Evolutionary conservation across 192 early-diverging fungal genomes (phyloP), one percentile per base, ranked within the genome.

Genomic region (Chytriomyces confervae): DNA sequence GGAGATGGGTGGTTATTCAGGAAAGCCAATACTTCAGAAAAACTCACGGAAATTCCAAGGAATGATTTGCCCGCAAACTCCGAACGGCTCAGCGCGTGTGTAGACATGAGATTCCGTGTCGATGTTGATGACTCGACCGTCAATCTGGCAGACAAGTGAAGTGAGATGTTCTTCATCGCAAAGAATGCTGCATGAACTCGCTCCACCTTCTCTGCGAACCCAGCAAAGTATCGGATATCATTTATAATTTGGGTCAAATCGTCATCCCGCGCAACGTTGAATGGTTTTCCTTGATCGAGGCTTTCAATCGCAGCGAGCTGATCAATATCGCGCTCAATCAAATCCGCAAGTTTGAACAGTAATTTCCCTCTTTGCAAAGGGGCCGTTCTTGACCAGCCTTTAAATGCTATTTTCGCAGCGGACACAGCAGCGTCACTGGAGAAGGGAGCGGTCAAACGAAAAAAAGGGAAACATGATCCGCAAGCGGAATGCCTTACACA

Each of bases 271-370:
- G 62, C 71, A 7, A 79, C 50, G 43, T 36, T 69, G 29, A 70
- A 69, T 48, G 29, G 63, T 72, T 87, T 87, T 8, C 85, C 85
- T 29, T 77, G 78, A 72, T 84, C 81, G 27, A 80, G 74, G 8
- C 83, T 71, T 66, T 88, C 86, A 10, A 87, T 27, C 6, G 53
- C 65, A 11, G 85, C 84, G 29, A 88, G 75, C n/a, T 53, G 13
- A 10, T 76, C 44, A 6, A 44, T 62, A 74, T 87, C 60, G 11
- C 62, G 51, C 27, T 87, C 84, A 50, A 88, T 62, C 5, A 87
- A 63, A 50, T 87, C 81, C 8, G 85, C 83, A 46, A 86, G 81
- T 47, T 77, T 72, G 64, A 67, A 67, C n/a, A 87, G 72, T 13
- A 75, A 45, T 7, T 43, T 20, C 18, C 69, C 83, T 16, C 84